These are phyloP conservation scores for Russula lepida DNA, from an alignment of 768 basidiomycete genomes.

Conservation along the genomic window DNA sequence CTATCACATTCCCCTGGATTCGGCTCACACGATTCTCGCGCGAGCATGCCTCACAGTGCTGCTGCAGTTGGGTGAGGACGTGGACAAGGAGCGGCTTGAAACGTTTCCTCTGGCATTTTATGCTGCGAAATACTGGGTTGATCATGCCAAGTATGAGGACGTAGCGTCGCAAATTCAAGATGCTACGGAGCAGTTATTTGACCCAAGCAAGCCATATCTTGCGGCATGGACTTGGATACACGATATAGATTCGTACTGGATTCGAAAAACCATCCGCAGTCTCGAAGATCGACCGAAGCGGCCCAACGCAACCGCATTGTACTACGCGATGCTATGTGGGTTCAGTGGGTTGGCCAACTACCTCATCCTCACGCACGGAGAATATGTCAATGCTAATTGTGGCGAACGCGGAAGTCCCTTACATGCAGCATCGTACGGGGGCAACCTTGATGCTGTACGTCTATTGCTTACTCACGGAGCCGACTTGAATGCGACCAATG, in stretches of 20 bases:
- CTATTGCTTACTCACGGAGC: neutral
- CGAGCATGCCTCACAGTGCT: neutral
- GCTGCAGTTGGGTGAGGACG: neutral
- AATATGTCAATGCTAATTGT: neutral
- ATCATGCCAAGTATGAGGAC: neutral
- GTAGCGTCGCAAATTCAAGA: neutral
- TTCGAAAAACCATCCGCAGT: rapidly evolving
- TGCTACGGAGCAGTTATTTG: neutral
- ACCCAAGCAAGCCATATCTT: neutral
- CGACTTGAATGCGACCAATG: neutral
- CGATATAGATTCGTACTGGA: neutral
- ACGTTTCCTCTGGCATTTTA: neutral
- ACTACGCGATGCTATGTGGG: neutral
- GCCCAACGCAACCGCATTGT: neutral
- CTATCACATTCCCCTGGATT: neutral
- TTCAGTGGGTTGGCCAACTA: neutral
- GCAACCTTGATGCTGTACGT: neutral
- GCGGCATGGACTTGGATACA: neutral
- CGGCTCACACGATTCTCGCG: neutral
- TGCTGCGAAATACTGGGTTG: neutral
- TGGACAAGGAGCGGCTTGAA: neutral
- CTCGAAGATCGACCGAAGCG: neutral
- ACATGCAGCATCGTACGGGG: neutral
- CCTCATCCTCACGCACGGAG: neutral
- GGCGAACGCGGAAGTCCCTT: neutral